Conservation (phyloP, 176 grass and related monocot genomes). For the Puya raimondii region DNA sequence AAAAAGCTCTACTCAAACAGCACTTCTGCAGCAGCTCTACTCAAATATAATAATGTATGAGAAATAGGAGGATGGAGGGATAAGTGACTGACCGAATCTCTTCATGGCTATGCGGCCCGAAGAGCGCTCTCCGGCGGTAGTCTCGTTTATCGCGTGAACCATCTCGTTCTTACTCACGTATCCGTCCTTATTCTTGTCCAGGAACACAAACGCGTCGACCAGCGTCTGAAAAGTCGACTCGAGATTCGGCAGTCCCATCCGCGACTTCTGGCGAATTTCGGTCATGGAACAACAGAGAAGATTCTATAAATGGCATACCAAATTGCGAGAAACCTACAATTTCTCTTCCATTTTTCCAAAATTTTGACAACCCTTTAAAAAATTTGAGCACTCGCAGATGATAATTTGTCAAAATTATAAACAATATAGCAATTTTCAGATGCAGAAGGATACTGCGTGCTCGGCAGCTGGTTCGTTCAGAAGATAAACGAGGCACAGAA, state of each 20-base stretch:
- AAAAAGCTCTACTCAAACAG: too few relatives aligned
- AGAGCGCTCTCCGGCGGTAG: conserved; percentile 72
- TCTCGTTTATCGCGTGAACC: conserved; percentile 93
- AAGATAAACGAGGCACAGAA: conserved; percentile 91
- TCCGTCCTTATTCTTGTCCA: conserved; percentile 93
- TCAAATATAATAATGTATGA: conserved; percentile 7
- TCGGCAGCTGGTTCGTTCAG: conserved; percentile 61
- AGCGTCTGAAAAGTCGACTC: conserved; percentile 76
- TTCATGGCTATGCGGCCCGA: conserved; percentile 87
- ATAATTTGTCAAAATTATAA: background rate
- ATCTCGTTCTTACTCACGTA: conserved; percentile 97
- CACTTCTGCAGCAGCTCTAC: too few relatives aligned
- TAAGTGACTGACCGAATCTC: conserved; percentile 75
- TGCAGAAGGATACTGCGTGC: conserved; percentile 75
- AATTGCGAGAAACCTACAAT: too few relatives aligned
- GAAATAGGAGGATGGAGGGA: background rate
- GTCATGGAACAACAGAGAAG: conserved; percentile 30
- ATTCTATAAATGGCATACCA: background rate
- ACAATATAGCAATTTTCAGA: conserved; percentile 7
- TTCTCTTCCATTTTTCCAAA: too few relatives aligned
- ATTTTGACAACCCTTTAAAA: too few relatives aligned
- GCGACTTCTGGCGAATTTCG: conserved; percentile 39
- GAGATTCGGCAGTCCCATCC: conserved; percentile 69
- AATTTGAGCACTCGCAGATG: background rate
- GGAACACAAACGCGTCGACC: conserved; percentile 90